Conservation (phyloP, 2,329 filamentous ascomycete genomes). For the Talaromyces sp. region DNA sequence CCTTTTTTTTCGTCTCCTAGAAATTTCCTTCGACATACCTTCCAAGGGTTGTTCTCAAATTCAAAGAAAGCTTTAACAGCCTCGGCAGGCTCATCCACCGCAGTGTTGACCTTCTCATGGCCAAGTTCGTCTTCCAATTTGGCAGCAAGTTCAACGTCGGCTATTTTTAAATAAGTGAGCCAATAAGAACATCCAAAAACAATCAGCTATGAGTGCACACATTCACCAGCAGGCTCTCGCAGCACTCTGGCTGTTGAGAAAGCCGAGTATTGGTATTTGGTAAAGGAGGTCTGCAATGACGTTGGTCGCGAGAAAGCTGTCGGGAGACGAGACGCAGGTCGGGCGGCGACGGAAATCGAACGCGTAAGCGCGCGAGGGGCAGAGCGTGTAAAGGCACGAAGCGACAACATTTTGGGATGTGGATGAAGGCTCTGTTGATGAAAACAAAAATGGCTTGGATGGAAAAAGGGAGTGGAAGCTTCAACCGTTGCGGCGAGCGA, state of each 20-base stretch:
- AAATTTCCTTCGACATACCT: slow-evolving; percentile 45
- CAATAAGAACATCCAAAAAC: not conserved
- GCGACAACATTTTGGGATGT: slow-evolving; percentile 59
- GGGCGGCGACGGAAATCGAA: slow-evolving; percentile 46
- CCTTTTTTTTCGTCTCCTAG: not conserved
- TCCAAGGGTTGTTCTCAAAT: slow-evolving; percentile 78
- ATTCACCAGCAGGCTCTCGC: slow-evolving; percentile 42
- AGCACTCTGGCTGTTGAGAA: slow-evolving; percentile 42
- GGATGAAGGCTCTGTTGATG: not conserved
- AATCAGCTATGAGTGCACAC: slow-evolving; percentile 20
- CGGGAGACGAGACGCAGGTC: slow-evolving; percentile 43
- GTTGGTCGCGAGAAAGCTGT: slow-evolving; percentile 43
- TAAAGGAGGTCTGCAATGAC: slow-evolving; percentile 26
- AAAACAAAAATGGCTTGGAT: not conserved
- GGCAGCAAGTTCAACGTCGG: slow-evolving; percentile 72
- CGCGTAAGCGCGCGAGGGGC: slow-evolving; percentile 61
- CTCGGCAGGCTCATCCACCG: slow-evolving; percentile 70
- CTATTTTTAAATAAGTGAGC: slow-evolving; percentile 24
- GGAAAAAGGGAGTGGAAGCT: not conserved
- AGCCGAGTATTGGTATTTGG: slow-evolving; percentile 28
- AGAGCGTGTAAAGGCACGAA: slow-evolving; percentile 61
- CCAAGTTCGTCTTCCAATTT: slow-evolving; percentile 82
- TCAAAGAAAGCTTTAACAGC: slow-evolving; percentile 89
- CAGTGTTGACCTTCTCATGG: slow-evolving; percentile 77
- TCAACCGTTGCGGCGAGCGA: not conserved